phyloP scores from a whole-genome alignment of 2,329 filamentous ascomycete species.

The Hypomyces rosellus region DNA sequence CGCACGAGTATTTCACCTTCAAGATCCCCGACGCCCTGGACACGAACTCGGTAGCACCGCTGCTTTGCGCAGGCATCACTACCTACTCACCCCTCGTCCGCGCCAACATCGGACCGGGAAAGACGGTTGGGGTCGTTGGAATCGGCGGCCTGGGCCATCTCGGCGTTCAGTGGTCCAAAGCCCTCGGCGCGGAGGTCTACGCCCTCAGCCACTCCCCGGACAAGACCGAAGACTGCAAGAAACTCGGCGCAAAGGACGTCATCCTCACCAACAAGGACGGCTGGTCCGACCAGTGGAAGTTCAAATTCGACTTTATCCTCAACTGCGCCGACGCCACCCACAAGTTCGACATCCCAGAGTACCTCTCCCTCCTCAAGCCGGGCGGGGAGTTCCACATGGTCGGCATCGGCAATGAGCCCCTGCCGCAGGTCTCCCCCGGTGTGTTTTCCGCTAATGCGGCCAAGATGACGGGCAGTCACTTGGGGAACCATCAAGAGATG shows the following conservation, averaged over 20 bases:
- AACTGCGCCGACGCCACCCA: constrained; percentile 45
- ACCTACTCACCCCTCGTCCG: constrained; percentile 62
- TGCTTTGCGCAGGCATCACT: constrained; percentile 74
- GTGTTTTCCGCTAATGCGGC: constrained; percentile 44
- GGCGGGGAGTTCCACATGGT: constrained; percentile 52
- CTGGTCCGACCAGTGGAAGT: constrained; percentile 51
- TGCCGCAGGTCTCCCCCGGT: constrained; percentile 36
- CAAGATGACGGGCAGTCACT: constrained; percentile 49
- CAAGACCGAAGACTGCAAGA: constrained; percentile 55
- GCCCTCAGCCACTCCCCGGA: constrained; percentile 54
- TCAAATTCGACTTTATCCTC: constrained; percentile 45
- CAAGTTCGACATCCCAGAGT: constrained; percentile 47
- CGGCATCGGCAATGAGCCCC: constrained; percentile 47
- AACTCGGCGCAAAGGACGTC: constrained; percentile 55
- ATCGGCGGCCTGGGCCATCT: constrained; percentile 71
- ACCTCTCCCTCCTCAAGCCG: constrained; percentile 46
- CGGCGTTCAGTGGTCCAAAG: constrained; percentile 63
- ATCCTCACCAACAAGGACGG: constrained; percentile 41
- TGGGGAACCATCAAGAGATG: constrained; percentile 56
- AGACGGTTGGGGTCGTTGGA: constrained; percentile 64
- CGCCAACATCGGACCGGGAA: constrained; percentile 62
- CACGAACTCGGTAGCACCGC: constrained; percentile 51
- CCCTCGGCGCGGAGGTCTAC: constrained; percentile 60
- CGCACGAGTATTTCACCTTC: constrained; percentile 53
- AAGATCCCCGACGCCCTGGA: constrained; percentile 49